These are phyloP conservation scores for Kalmanozyma brasiliensis DNA, from an alignment of 1,284 basidiomycete genomes.

Conservation along the genomic window DNA sequence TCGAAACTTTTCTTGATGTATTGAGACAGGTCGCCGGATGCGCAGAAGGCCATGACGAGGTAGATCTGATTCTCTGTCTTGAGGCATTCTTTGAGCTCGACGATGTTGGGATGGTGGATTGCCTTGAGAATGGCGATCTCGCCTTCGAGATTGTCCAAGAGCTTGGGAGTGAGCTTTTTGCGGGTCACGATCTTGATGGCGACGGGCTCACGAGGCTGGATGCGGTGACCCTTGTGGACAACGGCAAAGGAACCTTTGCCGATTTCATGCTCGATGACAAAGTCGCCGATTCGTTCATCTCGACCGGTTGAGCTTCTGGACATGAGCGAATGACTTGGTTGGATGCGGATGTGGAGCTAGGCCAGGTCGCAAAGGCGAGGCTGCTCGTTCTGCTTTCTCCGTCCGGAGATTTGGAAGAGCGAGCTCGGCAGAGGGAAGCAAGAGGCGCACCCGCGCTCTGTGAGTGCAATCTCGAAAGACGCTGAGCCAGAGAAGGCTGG, in stretches of 20 bases:
- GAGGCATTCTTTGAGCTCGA: conserved; percentile 90
- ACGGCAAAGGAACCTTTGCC: conserved; percentile 90
- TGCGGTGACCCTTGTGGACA: conserved; percentile 85
- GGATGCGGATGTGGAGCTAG: neutral
- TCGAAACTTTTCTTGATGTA: conserved; percentile 77
- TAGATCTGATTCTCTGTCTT: conserved; percentile 93
- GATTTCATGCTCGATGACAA: conserved; percentile 72
- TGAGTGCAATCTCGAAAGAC: no score
- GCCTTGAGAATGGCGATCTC: conserved; percentile 97
- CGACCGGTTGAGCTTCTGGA: conserved; percentile 32
- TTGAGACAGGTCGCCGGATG: conserved; percentile 91
- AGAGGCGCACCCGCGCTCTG: no score
- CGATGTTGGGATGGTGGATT: conserved; percentile 91
- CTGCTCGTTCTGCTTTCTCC: neutral
- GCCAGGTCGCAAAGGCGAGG: no score
- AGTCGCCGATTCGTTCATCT: conserved; percentile 69
- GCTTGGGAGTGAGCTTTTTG: conserved; percentile 87
- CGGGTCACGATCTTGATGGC: conserved; percentile 96
- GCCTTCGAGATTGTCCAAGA: conserved; percentile 94
- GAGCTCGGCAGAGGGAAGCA: neutral
- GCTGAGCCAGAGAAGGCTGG: no score
- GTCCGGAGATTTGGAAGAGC: neutral
- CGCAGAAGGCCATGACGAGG: conserved; percentile 97
- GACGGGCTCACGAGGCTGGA: conserved; percentile 70
- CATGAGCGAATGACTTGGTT: conserved; percentile 10